Evolutionary conservation across 345 rosid species (phyloP), one percentile per base, ranked within the genome.

Genomic region (Hirschfeldia incana): DNA sequence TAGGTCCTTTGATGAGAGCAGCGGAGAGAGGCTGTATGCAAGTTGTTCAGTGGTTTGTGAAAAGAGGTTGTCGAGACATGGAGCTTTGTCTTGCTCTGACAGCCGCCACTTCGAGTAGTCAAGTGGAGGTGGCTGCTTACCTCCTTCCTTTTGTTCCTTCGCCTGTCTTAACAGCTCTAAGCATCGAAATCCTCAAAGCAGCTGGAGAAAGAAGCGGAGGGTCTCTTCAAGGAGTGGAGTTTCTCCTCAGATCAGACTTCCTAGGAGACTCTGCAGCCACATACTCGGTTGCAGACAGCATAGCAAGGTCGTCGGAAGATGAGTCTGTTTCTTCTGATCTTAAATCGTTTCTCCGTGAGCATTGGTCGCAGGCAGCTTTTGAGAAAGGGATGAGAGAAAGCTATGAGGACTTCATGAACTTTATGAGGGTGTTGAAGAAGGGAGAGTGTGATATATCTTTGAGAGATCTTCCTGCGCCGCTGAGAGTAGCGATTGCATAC

Each of bases 191-290:
- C 79, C 89, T 92, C 78, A 92, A 92, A 84, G 97, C 97, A 66
- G 98, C 97, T 60, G 98, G 98, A 51, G 98, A 94, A 83, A 76
- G 98, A 70, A 89, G 98, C 72, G 88, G 97, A 3, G 97, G 97
- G 42, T 89, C 94, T 12, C 93, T 94, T 51, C 94, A 92, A 29
- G 97, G 98, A 67, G 98, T 94, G n/a, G 97, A 93, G 6, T 94
- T 92, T 81, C 97, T 94, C 65, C 92, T 94, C 42, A 85, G 78
- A 53, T 88, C 98, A 7, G 88, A 94, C 81, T 92, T 92, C 88
- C 80, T 94, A 67, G 89, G 94, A 65, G 97, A 92, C 75, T 86
- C 95, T 0, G 77, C 81, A 27, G 97, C 97, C 39, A 91, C 98
- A 5, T 92, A 91, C 46, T 88, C 95, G 28, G 91, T 92, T 13